These are phyloP conservation scores for Amylocarpus encephaloides DNA, from an alignment of 2,329 filamentous ascomycete species.

Conservation along the genomic window DNA sequence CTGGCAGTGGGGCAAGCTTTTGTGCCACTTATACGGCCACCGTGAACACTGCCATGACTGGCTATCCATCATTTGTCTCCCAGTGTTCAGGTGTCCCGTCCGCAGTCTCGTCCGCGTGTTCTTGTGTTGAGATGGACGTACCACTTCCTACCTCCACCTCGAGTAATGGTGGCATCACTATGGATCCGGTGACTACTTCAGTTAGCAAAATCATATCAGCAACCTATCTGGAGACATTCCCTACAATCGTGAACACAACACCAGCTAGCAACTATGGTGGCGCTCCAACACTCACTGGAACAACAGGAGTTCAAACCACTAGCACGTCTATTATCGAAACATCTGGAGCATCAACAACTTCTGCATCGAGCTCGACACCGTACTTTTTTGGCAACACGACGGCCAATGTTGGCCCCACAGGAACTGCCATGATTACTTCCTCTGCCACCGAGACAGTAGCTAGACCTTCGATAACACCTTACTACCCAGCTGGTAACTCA, in stretches of 20 bases:
- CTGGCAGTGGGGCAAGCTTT: conserved; percentile 14
- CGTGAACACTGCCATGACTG: conserved; percentile 15
- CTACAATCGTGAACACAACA: conserved; percentile 1
- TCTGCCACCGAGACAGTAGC: not conserved
- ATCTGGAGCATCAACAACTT: not conserved
- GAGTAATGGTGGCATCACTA: not conserved
- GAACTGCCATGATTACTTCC: not conserved
- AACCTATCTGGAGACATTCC: conserved; percentile 4
- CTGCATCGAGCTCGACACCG: not conserved
- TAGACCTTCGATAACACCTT: not conserved
- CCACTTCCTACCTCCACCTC: not conserved
- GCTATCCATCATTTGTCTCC: conserved; percentile 22
- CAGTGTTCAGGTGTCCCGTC: conserved; percentile 18
- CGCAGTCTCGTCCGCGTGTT: conserved; percentile 24
- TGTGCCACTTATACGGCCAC: conserved; percentile 25
- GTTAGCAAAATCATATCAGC: conserved; percentile 1
- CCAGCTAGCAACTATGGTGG: not conserved
- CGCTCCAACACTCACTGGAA: not conserved
- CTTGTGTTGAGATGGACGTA: conserved; percentile 14
- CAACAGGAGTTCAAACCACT: not conserved
- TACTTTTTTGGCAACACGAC: not conserved
- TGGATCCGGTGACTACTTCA: conserved; percentile 1
- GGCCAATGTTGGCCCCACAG: not conserved
- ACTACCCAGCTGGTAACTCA: conserved; percentile 1
- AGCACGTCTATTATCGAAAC: not conserved